A percentile compares a stretch with the other conserved stretches of the same genome.
These are phyloP conservation scores for Orbilia quercus DNA, from an alignment of 2,329 filamentous ascomycete species.

Conservation along the genomic window DNA sequence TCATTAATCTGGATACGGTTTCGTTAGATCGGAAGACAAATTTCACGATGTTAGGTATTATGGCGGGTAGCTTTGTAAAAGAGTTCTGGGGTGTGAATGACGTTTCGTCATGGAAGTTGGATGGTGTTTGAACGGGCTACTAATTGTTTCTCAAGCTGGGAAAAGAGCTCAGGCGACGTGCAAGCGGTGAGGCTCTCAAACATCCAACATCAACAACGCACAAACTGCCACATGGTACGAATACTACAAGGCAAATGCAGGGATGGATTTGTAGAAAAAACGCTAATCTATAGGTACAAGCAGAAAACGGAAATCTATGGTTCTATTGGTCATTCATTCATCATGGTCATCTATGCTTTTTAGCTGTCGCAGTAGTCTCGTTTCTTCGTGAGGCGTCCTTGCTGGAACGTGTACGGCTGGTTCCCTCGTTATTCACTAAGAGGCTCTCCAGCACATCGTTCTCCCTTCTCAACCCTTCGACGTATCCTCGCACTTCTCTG, in stretches of 20 bases:
- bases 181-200: slow-evolving; percentile 33
- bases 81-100: not conserved
- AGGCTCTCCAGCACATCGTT: slow-evolving; percentile 58
- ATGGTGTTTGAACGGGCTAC: not conserved
- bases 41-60: not conserved
- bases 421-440: slow-evolving; percentile 14
- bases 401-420: slow-evolving; percentile 7
- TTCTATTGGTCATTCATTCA: not conserved
- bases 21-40: not conserved
- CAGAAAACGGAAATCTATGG: not conserved
- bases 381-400: slow-evolving; percentile 30
- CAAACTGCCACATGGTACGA: too few species aligned
- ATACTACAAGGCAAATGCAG: not conserved
- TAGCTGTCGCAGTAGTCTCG: slow-evolving; percentile 21
- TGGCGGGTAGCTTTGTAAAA: not conserved
- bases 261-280: not conserved
- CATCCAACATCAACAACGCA: slow-evolving; percentile 54
- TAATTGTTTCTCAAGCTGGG: not conserved
- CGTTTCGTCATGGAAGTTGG: slow-evolving; percentile 16
- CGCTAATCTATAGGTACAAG: slow-evolving; percentile 6
- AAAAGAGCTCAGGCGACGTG: not conserved
- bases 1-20: slow-evolving; percentile 35
- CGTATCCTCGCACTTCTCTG: slow-evolving; percentile 54
- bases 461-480: slow-evolving; percentile 45
- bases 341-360: slow-evolving; percentile 20